Evolutionary conservation across 2,329 filamentous ascomycete genomes (phyloP).

Genomic region (Huntiella moniliformis): DNA sequence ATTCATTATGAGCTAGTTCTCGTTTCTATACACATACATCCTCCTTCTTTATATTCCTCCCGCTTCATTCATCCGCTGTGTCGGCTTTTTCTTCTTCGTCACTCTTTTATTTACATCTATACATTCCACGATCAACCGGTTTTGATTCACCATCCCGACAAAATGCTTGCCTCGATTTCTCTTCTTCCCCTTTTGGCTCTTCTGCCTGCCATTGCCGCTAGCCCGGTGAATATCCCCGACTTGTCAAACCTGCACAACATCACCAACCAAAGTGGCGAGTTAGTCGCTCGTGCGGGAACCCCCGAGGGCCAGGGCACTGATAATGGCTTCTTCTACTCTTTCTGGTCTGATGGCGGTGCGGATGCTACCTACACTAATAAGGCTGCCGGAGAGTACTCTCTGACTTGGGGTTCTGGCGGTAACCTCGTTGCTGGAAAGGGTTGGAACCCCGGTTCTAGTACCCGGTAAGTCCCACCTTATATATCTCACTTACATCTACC

Average conservation of each 20-base stretch:
- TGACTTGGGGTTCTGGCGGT: slow-evolving; percentile 26
- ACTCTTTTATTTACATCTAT: not conserved
- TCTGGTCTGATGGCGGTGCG: slow-evolving; percentile 28
- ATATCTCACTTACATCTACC: not conserved
- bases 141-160: not conserved
- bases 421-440: slow-evolving; percentile 41
- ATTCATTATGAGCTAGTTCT: not conserved
- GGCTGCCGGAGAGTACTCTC: slow-evolving; percentile 24
- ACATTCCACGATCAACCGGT: not conserved
- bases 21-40: not conserved
- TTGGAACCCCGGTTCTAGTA: slow-evolving; percentile 31
- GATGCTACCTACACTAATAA: slow-evolving; percentile 28
- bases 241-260: not conserved
- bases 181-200: slow-evolving; percentile 2
- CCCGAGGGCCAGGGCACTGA: slow-evolving; percentile 20
- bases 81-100: not conserved
- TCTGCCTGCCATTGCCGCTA: not conserved
- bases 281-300: slow-evolving; percentile 13
- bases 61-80: not conserved
- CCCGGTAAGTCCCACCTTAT: slow-evolving; percentile 19
- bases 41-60: not conserved
- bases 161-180: slow-evolving; percentile 5
- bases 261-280: not conserved
- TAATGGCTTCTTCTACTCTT: slow-evolving; percentile 30
- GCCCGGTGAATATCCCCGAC: slow-evolving; percentile 6